Evolutionary conservation across 2,329 filamentous ascomycete species (phyloP), one percentile per base, ranked within the genome.

Genomic region (Fusarium liriodendri): DNA sequence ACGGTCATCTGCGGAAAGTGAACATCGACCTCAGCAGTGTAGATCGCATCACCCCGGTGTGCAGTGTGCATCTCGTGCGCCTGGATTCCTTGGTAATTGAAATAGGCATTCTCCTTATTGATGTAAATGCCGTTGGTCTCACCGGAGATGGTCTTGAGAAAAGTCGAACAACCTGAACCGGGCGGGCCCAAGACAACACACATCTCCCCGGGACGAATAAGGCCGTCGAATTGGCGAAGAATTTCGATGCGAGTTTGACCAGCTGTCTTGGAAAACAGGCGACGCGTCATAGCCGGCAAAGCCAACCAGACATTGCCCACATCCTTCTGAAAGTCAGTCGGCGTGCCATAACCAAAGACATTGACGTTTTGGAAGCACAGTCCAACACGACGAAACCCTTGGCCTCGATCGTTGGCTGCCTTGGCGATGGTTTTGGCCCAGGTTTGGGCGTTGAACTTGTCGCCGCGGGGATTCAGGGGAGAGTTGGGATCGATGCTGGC

Each of bases 41-140:
- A 95, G 79, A 95, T 94, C 64, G 92, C 92, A 82, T 96, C 94
- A 68, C 94, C 93, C 22, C 92, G 90, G 83, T 95, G 94, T 66
- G 89, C 86, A 6, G 88, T 89, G 81, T 92, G 89, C 92, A 95
- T 95, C 78, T 93, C 88, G 74, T 92, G 83, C 62, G 92, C 87
- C 2, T 88, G 84, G 74, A 93, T 87, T 71, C 90, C 69, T 7
- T 72, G 92, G 79, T 95, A 96, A 84, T 96, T 95, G 78, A 96
- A 88, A 68, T 92, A 89, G 0, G 92, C 91, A 20, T 85, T 83
- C 18, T 91, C 83, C 10, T 59, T 93, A 9, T 63, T 91, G 18
- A 95, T 85, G 76, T 88, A 89, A 72, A 95, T 91, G 38, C 94
- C 94, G 73, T 94, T 91, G 6, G 92, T 94, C 82, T 96, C 93